These are phyloP conservation scores for Auriculariales sp. DNA, from an alignment of 768 basidiomycete genomes.

Conservation along the genomic window DNA sequence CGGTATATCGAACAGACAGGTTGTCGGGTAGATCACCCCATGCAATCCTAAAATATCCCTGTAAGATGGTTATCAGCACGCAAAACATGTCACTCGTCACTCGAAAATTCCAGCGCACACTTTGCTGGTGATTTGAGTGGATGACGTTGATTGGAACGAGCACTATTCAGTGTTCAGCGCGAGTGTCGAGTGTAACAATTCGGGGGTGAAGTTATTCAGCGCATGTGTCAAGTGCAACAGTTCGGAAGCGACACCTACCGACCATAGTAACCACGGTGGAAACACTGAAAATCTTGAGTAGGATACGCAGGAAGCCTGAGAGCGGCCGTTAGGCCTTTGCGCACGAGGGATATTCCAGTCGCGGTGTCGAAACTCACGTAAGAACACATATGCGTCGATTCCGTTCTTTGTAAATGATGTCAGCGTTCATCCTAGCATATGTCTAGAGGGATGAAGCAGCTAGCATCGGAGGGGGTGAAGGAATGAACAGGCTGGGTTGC, in stretches of 20 bases:
- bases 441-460: neutral
- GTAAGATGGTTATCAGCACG: constrained; percentile 17
- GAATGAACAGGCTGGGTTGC: no score
- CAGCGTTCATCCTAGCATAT: neutral
- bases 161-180: neutral
- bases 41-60: no score
- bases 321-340: no score
- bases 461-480: no score
- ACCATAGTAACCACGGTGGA: constrained; percentile 51
- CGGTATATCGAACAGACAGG: constrained; percentile 30
- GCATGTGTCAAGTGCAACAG: constrained; percentile 24
- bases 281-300: constrained; percentile 45
- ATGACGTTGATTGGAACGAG: constrained; percentile 1
- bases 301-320: constrained; percentile 40
- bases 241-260: constrained; percentile 44
- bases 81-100: neutral
- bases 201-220: constrained; percentile 1
- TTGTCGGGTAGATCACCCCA: constrained; percentile 14
- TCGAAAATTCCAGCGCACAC: constrained; percentile 16
- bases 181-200: neutral
- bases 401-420: constrained; percentile 34
- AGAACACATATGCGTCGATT: constrained; percentile 45
- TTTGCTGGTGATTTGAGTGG: constrained; percentile 17
- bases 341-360: no score
- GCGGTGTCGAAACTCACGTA: constrained; percentile 4